These are phyloP conservation scores for Globisporangium splendens DNA, from an alignment of 352 stramenopile genomes.

Conservation along the genomic window DNA sequence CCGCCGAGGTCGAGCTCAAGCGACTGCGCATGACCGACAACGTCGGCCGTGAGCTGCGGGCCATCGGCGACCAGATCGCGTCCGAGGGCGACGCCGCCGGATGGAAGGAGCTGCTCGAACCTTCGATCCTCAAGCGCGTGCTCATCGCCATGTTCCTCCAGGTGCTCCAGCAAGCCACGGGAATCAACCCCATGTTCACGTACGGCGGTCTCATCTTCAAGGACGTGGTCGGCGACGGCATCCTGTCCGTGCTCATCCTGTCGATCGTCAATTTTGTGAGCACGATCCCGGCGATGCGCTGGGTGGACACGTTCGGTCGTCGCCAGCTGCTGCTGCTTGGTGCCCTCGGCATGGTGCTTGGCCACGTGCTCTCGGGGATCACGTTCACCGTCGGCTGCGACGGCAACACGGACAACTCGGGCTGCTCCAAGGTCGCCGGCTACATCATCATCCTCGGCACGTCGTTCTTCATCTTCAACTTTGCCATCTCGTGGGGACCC, in stretches of 20 bases:
- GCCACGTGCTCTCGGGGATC: constrained; percentile 22
- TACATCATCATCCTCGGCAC: constrained; percentile 26
- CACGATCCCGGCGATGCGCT: constrained; percentile 37
- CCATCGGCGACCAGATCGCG: constrained; percentile 32
- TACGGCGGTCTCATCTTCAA: constrained; percentile 23
- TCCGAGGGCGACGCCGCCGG: constrained; percentile 10
- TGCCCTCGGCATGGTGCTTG: constrained; percentile 33
- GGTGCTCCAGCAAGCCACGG: no score
- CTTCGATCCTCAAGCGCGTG: constrained; percentile 8
- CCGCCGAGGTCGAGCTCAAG: constrained; percentile 8
- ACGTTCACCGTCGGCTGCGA: not conserved
- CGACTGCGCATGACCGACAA: constrained; percentile 18
- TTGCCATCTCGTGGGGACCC: constrained; percentile 32
- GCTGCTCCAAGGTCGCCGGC: constrained; percentile 9
- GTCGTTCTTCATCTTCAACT: constrained; percentile 33
- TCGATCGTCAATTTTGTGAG: constrained; percentile 28
- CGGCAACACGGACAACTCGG: no score
- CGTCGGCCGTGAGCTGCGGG: constrained; percentile 21
- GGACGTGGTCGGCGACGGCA: no score
- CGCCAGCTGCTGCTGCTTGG: constrained; percentile 30
- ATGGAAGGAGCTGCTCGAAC: constrained; percentile 4
- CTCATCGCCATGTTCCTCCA: no score
- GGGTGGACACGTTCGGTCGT: constrained; percentile 35
- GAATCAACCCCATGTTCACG: constrained; percentile 11
- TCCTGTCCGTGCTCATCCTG: no score